Evolutionary conservation across 176 grass and related monocot genomes (phyloP).

Genomic region (Hordeum vulgare): MorexV3_pseudomolecules_assembly NC_058519.1:3546761-3547260

Average conservation of each 20-base stretch:
- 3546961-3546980: not conserved
- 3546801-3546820: not conserved
- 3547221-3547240: conserved; percentile 16
- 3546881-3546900: too few relatives aligned
- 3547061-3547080: not conserved
- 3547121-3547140: not conserved
- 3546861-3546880: not conserved
- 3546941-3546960: not conserved
- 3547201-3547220: not conserved
- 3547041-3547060: not conserved
- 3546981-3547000: too few relatives aligned
- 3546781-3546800: not conserved
- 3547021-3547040: not conserved
- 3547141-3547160: conserved; percentile 29
- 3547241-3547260: not conserved
- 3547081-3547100: not conserved
- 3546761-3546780: not conserved
- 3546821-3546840: not conserved
- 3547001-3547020: not conserved
- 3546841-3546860: not conserved
- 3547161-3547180: not conserved
- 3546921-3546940: not conserved
- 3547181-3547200: conserved; percentile 25
- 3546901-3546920: not conserved
- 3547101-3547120: not conserved